Evolutionary conservation across 768 basidiomycete species (phyloP), one percentile per base, ranked within the genome.

Genomic region (Phylloporus rhodoxanthus): DNA sequence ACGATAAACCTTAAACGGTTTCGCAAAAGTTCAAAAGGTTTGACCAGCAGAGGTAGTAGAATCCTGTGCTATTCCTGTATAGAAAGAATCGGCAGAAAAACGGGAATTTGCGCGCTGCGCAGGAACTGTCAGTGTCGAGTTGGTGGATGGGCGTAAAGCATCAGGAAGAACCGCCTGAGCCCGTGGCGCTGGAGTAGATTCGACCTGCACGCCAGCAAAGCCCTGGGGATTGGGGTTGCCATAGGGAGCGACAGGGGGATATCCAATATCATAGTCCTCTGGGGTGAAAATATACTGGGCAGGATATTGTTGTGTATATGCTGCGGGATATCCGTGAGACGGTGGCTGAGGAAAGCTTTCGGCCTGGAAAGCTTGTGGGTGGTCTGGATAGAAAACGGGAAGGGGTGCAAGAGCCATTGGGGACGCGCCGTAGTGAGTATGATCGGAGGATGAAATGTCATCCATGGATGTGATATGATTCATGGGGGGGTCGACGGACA

Each of bases 11-110:
- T 13, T 26, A 9, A 33, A 11, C n/a, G 36, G 39, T 32, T 46
- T 50, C 51, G 2, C 40, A 50, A 26, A 44, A 50, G 36, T 34
- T 58, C 28, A 65, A 4, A 56, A 4, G 33, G 64, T 59, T 23
- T 34, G 53, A 14, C 64, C 64, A 23, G 51, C 13, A 21, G 52
- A 7, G 0, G 49, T 2, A 5, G 50, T 28, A 25, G 43, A 32
- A 32, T 64, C 55, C 4, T 34, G 20, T 15, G 21, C 40, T 17
- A 58, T 57, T 43, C 65, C 63, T 1, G 56, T 20, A 11, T 67
- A 67, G 29, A 67, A 67, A 9, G 66, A 69, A 49, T 67, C 67
- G 21, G 59, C 28, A 9, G 66, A 69, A 9, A 44, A 54, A 38
- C 56, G 67, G 25, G 47, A 32, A 26, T 47, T 45, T 39, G 45